phyloP scores from a whole-genome alignment of 2,329 filamentous ascomycete species.

The Colletotrichum caudatum region DNA sequence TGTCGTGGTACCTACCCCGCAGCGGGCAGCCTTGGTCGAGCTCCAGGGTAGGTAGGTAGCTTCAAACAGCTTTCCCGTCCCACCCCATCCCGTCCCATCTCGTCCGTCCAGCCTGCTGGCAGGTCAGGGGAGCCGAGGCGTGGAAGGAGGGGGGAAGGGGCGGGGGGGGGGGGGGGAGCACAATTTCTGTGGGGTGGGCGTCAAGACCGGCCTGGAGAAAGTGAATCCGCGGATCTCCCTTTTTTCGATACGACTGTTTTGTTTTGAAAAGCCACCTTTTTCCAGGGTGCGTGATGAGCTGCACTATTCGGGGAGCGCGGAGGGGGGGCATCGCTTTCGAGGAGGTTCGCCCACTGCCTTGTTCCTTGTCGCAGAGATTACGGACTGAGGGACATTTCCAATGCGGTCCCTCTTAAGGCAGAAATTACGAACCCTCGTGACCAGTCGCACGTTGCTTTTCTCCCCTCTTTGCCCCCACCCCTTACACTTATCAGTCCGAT shows the following conservation, averaged over 20 bases:
- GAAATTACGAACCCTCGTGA: conserved; percentile 20
- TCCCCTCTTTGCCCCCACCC: not conserved
- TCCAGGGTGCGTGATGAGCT: conserved; percentile 13
- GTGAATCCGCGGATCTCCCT: not conserved
- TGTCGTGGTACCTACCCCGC: conserved; percentile 24
- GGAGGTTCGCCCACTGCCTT: not conserved
- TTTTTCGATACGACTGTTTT: not conserved
- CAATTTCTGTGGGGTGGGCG: not conserved
- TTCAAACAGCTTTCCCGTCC: conserved; percentile 11
- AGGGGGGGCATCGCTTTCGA: conserved; percentile 2
- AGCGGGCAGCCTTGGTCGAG: conserved; percentile 25
- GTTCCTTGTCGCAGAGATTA: conserved; percentile 31
- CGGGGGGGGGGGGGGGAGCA: conserved; percentile 1
- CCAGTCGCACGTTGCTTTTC: conserved; percentile 28
- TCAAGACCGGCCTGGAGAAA: not conserved
- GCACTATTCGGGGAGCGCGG: not conserved
- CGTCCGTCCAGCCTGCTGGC: conserved; percentile 4
- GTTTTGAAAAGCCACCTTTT: not conserved
- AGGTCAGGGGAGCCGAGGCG: conserved; percentile 9
- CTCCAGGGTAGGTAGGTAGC: conserved; percentile 20
- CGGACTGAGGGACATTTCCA: too few relatives aligned
- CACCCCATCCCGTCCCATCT: not conserved
- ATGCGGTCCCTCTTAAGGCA: not conserved
- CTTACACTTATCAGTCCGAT: conserved; percentile 3
- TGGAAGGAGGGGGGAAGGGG: too few relatives aligned